A percentile compares a stretch with the other conserved stretches of the same genome.
Evolutionary conservation across 257 asterid species (phyloP).

Genomic region (Mitragyna speciosa): DNA sequence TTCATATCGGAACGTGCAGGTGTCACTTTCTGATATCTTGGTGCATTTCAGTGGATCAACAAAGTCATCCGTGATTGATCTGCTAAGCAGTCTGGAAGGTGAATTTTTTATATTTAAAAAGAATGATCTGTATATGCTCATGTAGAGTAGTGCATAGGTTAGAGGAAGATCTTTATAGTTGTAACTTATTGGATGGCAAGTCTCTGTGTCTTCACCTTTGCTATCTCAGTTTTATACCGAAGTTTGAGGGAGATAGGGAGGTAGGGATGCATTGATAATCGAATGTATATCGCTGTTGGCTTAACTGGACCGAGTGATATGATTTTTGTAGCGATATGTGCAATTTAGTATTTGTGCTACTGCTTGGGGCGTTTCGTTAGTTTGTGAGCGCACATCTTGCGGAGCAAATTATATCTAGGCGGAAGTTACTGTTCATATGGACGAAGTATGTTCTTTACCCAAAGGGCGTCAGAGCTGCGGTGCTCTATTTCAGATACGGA

Average conservation of each 20-base stretch:
- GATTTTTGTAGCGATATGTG: too few species aligned
- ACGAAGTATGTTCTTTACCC: not conserved
- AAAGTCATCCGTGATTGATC: conserved; percentile 44
- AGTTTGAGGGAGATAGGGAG: not conserved
- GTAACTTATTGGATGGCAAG: not conserved
- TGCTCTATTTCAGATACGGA: not conserved
- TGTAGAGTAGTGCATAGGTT: conserved; percentile 36
- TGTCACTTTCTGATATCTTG: conserved; percentile 47
- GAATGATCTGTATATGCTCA: conserved; percentile 50
- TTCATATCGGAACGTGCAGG: conserved; percentile 46
- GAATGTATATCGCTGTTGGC: not conserved
- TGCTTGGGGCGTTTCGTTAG: not conserved
- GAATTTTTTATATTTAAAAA: conserved; percentile 69
- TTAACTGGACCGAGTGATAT: not conserved
- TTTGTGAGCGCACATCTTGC: not conserved
- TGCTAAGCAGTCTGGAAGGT: conserved; percentile 60
- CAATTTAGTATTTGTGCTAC: not conserved
- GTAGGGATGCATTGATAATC: not conserved
- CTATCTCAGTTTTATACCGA: not conserved
- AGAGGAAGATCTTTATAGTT: not conserved
- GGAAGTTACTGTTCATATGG: not conserved
- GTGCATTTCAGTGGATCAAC: conserved; percentile 68
- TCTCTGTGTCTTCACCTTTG: not conserved
- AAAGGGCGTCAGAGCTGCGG: too few species aligned
- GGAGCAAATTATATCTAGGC: not conserved